Evolutionary conservation across 2,329 filamentous ascomycete species (phyloP).

Genomic region (Ascochyta clinopodiicola): DNA sequence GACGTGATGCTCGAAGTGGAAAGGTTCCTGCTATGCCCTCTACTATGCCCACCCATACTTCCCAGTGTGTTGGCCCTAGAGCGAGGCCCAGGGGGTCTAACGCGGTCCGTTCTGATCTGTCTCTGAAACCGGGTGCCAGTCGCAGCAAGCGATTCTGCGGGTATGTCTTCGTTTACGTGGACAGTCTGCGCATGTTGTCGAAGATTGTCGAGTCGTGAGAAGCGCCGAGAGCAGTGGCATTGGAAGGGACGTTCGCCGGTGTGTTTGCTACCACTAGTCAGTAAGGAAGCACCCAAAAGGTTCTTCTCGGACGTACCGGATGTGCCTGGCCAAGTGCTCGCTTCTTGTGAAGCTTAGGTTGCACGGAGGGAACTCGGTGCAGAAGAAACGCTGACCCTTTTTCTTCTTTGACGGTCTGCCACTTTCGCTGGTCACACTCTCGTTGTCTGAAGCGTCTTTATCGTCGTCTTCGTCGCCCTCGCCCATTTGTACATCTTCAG

Average conservation of each 20-base stretch:
- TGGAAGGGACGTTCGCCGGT: conserved; percentile 96
- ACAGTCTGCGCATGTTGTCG: conserved; percentile 97
- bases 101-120: conserved; percentile 86
- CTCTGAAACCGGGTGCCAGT: conserved; percentile 91
- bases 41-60: conserved; percentile 71
- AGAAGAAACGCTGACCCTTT: conserved; percentile 95
- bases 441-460: conserved; percentile 56
- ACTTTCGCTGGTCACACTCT: conserved; percentile 61
- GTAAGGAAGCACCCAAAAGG: conserved; percentile 15
- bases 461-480: conserved; percentile 75
- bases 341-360: conserved; percentile 94
- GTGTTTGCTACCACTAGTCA: conserved; percentile 73
- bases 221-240: conserved; percentile 91
- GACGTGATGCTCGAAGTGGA: conserved; percentile 88
- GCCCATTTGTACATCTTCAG: conserved; percentile 78
- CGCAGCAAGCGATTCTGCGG: conserved; percentile 88
- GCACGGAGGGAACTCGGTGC: conserved; percentile 92
- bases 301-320: conserved; percentile 67
- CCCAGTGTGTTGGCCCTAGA: conserved; percentile 79
- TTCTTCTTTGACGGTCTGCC: conserved; percentile 89
- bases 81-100: conserved; percentile 74
- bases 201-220: conserved; percentile 92
- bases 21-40: conserved; percentile 83
- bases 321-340: conserved; percentile 93
- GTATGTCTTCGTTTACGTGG: conserved; percentile 96